Evolutionary conservation across 148 eudicot species (phyloP).

Genomic region (Rhododendron williamsianum): DNA sequence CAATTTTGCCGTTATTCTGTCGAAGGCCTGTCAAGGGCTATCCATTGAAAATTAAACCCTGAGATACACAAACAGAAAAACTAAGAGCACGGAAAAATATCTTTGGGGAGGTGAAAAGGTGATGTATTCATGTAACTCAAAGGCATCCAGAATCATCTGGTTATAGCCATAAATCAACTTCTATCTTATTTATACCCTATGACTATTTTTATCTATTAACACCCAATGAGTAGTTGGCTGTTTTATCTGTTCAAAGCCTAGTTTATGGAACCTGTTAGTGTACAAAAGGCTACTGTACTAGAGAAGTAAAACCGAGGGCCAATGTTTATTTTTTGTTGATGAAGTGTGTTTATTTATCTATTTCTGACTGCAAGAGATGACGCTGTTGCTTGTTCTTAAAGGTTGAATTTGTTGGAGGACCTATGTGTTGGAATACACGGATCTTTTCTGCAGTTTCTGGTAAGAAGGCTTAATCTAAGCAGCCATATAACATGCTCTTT

Average conservation of each 20-base stretch:
- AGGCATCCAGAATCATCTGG: neutral
- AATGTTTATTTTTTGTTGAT: neutral
- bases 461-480: constrained; percentile 26
- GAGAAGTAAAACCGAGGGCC: neutral
- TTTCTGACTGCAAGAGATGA: constrained; percentile 11
- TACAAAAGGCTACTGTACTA: neutral
- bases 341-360: neutral
- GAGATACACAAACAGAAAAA: neutral
- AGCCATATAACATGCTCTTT: neutral
- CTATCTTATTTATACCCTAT: neutral
- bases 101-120: neutral
- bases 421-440: constrained; percentile 96
- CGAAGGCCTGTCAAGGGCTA: neutral
- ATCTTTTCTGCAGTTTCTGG: constrained; percentile 91
- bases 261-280: neutral
- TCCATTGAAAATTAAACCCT: neutral
- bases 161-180: neutral
- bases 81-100: neutral
- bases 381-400: constrained; percentile 21
- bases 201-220: neutral
- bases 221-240: neutral
- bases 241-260: neutral
- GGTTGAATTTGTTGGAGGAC: constrained; percentile 99
- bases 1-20: neutral
- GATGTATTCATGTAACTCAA: neutral